A percentile compares a stretch with the other conserved stretches of the same genome.
These are phyloP conservation scores for Chlorella vulgaris DNA, from an alignment of 139 green algal species.

Conservation along the genomic window DNA sequence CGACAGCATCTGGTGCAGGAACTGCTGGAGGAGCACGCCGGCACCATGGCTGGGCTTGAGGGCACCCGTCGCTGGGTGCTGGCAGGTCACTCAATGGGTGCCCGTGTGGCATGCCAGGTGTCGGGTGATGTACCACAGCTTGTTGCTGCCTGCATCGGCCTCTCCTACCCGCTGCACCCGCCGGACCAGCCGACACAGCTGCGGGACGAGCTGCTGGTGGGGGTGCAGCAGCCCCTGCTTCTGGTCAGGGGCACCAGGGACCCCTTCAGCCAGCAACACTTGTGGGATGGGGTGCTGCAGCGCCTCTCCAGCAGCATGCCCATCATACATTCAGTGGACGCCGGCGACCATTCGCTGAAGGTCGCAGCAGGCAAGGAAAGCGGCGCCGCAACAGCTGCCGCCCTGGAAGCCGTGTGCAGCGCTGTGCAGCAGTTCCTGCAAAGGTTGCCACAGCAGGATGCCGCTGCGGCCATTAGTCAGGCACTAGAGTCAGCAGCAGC, in stretches of 20 bases:
- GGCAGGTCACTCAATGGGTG: conserved; percentile 31
- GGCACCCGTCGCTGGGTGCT: neutral
- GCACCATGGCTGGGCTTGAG: neutral
- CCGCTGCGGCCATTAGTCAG: neutral
- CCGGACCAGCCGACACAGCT: conserved; percentile 47
- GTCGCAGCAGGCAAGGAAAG: neutral
- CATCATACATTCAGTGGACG: conserved; percentile 44
- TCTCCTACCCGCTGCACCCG: conserved; percentile 66
- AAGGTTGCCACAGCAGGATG: neutral
- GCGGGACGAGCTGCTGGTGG: conserved; percentile 44
- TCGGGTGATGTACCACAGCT: neutral
- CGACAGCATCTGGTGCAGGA: too few species aligned
- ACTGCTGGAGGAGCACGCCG: too few species aligned
- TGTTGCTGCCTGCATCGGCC: conserved; percentile 29
- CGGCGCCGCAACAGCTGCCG: neutral
- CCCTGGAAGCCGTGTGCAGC: neutral
- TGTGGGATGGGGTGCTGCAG: conserved; percentile 30
- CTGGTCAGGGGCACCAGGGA: conserved; percentile 59
- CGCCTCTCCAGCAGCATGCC: conserved; percentile 8
- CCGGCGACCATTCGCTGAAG: conserved; percentile 47
- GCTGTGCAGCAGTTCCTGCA: neutral
- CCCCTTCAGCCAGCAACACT: conserved; percentile 37
- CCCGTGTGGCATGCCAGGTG: conserved; percentile 19
- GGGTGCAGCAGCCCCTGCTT: conserved; percentile 47
- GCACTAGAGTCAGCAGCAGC: neutral